A percentile compares a stretch with the other conserved stretches of the same genome.
Evolutionary conservation across 345 rosid species (phyloP).

Genomic region (Cardamine occulta): DNA sequence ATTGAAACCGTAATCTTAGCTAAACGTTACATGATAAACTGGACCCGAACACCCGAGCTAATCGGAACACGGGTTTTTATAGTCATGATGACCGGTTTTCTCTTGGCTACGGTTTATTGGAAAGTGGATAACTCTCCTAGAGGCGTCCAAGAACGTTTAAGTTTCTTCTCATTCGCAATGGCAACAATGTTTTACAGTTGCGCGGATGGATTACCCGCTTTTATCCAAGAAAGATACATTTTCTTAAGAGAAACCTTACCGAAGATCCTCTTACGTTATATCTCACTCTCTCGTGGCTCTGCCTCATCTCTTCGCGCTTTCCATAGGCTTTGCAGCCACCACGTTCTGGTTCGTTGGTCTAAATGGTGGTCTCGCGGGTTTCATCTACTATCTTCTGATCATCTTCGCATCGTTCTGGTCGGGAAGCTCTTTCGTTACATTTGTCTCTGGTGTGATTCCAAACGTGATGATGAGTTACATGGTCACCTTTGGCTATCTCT

Average conservation of each 20-base stretch:
- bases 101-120: slow-evolving; percentile 73
- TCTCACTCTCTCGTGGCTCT: slow-evolving; percentile 68
- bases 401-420: slow-evolving; percentile 82
- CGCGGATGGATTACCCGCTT: slow-evolving; percentile 50
- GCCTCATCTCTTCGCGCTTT: slow-evolving; percentile 63
- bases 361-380: slow-evolving; percentile 62
- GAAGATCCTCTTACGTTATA: slow-evolving; percentile 85
- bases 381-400: slow-evolving; percentile 61
- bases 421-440: slow-evolving; percentile 79
- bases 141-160: slow-evolving; percentile 55
- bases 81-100: slow-evolving; percentile 51
- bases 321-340: slow-evolving; percentile 64
- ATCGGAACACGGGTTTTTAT: slow-evolving; percentile 35
- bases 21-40: slow-evolving; percentile 49
- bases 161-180: slow-evolving; percentile 57
- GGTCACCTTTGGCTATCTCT: slow-evolving; percentile 63
- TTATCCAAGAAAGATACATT: slow-evolving; percentile 71
- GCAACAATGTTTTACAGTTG: slow-evolving; percentile 55
- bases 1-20: slow-evolving; percentile 32
- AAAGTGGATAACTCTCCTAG: slow-evolving; percentile 47
- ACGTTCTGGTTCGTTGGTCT: slow-evolving; percentile 81
- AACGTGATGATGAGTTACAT: slow-evolving; percentile 83
- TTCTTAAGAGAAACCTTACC: slow-evolving; percentile 76
- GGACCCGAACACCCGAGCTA: slow-evolving; percentile 43
- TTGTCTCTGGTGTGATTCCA: slow-evolving; percentile 73